phyloP scores from a whole-genome alignment of 768 basidiomycete species.

The Lyophyllum atratum region DNA sequence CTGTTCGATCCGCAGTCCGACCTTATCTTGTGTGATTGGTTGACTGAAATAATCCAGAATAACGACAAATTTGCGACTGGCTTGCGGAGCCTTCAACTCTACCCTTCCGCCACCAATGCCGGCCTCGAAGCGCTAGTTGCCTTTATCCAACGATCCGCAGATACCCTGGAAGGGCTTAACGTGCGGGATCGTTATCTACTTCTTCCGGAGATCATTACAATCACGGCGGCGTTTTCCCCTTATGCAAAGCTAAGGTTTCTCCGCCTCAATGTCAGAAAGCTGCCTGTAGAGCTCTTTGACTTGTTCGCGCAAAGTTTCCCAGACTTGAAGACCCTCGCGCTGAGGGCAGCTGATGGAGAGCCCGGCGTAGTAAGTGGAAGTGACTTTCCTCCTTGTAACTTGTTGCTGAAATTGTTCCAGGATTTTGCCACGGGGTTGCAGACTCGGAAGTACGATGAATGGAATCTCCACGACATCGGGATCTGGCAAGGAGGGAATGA shows the following conservation, averaged over 20 bases:
- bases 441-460: conserved; percentile 28
- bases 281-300: conserved; percentile 36
- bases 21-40: conserved; percentile 35
- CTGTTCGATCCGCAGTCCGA: conserved; percentile 34
- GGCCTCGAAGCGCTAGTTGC: conserved; percentile 37
- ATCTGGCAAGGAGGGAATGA: conserved; percentile 36
- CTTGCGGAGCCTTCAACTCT: conserved; percentile 39
- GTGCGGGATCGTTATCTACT: conserved; percentile 44
- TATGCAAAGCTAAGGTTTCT: conserved; percentile 28
- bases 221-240: conserved; percentile 26
- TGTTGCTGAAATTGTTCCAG: conserved; percentile 10
- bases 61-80: conserved; percentile 26
- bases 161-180: conserved; percentile 33
- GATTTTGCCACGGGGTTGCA: conserved; percentile 27
- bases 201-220: conserved; percentile 27
- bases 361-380: conserved; percentile 9
- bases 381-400: conserved; percentile 1
- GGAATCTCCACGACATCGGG: conserved; percentile 38
- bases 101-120: conserved; percentile 34
- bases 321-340: conserved; percentile 27
- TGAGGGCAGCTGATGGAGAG: conserved; percentile 31
- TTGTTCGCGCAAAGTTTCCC: conserved; percentile 32
- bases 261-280: conserved; percentile 33
- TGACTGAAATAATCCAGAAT: conserved; percentile 29
- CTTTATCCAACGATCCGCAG: conserved; percentile 31